Percentiles rank a stretch among this genome's conserved stretches.
phyloP scores from a whole-genome alignment of 768 basidiomycete genomes.

The Clavaria fumosa region DNA sequence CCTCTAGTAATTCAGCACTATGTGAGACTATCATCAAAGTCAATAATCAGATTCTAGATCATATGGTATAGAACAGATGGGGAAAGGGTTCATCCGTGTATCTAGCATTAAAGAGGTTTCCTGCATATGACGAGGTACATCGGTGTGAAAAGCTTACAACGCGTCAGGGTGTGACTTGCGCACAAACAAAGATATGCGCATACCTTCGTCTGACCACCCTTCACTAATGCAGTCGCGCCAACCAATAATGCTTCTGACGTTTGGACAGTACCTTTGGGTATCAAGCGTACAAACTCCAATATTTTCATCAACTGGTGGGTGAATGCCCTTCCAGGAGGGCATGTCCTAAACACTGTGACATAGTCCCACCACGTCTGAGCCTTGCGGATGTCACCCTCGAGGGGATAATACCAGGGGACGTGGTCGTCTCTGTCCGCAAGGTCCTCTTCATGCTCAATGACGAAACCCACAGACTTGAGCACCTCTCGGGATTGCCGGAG shows the following conservation, averaged over 20 bases:
- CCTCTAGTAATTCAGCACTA: too few relatives aligned
- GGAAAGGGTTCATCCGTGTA: too few relatives aligned
- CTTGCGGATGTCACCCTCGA: slow-evolving; percentile 86
- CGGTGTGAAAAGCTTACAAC: slow-evolving; percentile 62
- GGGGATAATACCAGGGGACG: slow-evolving; percentile 90
- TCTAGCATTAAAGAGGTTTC: slow-evolving; percentile 26
- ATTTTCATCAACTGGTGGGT: slow-evolving; percentile 67
- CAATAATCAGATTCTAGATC: too few relatives aligned
- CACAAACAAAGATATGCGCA: slow-evolving; percentile 9
- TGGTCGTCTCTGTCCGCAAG: slow-evolving; percentile 70
- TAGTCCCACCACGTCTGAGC: slow-evolving; percentile 91
- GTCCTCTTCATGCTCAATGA: slow-evolving; percentile 85
- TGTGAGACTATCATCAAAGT: too few relatives aligned
- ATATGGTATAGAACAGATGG: too few relatives aligned
- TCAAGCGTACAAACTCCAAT: slow-evolving; percentile 60
- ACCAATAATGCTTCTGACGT: slow-evolving; percentile 81
- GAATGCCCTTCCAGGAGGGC: slow-evolving; percentile 70
- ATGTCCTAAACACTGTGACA: slow-evolving; percentile 80
- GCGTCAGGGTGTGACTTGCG: slow-evolving; percentile 8
- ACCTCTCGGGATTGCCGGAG: slow-evolving; percentile 57
- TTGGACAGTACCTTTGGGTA: slow-evolving; percentile 86
- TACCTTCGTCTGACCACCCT: slow-evolving; percentile 79
- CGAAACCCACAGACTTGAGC: slow-evolving; percentile 69
- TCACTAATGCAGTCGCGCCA: slow-evolving; percentile 65
- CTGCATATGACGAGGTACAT: slow-evolving; percentile 62